Conservation (phyloP, 176 grass and related monocot genomes). For the Oryza glaberrima region DNA sequence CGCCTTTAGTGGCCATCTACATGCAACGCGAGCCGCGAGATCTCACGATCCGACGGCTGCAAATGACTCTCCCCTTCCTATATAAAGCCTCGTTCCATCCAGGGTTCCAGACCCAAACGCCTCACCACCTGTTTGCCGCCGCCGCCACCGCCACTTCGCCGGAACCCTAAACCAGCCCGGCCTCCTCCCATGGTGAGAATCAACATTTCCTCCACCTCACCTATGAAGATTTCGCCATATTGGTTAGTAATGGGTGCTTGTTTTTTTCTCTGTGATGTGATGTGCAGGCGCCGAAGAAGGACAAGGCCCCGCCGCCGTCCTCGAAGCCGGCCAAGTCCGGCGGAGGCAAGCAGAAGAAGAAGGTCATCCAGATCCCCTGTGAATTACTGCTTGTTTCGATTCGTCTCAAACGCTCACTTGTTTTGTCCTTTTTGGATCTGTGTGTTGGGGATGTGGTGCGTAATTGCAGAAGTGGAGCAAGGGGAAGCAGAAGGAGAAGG, state of each 20-base stretch:
- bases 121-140: not conserved
- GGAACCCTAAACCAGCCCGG: not conserved
- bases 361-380: constrained; percentile 13
- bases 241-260: not conserved
- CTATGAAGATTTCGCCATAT: not conserved
- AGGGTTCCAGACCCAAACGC: not conserved
- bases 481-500: constrained; percentile 76
- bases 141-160: not conserved
- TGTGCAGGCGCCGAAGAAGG: constrained; percentile 65
- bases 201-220: not conserved
- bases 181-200: not conserved
- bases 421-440: not conserved
- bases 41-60: not conserved
- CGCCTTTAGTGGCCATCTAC: not conserved
- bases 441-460: not conserved
- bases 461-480: constrained; percentile 69
- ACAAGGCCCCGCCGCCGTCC: constrained; percentile 64
- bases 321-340: constrained; percentile 68
- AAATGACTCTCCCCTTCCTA: not conserved
- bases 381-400: not conserved
- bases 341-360: constrained; percentile 68
- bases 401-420: not conserved
- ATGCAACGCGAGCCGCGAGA: not conserved
- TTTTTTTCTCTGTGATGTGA: not conserved
- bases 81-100: not conserved